These are phyloP conservation scores for Macadamia integrifolia DNA, from an alignment of 164 flowering plant genomes.

Conservation along the genomic window DNA sequence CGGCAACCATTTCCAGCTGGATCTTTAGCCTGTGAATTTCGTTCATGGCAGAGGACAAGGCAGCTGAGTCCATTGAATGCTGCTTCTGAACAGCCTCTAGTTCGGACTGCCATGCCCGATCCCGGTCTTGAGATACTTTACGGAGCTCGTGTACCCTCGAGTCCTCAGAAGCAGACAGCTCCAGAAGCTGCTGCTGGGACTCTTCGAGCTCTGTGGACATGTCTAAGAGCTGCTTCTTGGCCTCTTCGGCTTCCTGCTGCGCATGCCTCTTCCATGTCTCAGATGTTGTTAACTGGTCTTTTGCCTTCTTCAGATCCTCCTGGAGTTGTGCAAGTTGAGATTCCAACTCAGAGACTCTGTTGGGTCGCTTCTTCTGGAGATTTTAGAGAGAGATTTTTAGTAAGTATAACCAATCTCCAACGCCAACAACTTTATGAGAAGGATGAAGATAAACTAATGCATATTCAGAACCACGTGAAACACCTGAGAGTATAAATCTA, in stretches of 20 bases:
- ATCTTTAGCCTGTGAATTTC: constrained; percentile 45
- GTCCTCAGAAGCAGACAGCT: constrained; percentile 32
- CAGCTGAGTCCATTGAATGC: constrained; percentile 32
- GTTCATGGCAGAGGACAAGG: constrained; percentile 42
- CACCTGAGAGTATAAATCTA: too few species aligned
- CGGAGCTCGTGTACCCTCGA: constrained; percentile 47
- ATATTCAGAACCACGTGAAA: too few species aligned
- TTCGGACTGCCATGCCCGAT: constrained; percentile 55
- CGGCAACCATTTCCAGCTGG: constrained; percentile 36
- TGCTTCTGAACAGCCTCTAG: constrained; percentile 56
- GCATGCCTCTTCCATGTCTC: constrained; percentile 47
- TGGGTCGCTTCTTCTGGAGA: constrained; percentile 51
- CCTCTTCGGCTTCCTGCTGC: constrained; percentile 49
- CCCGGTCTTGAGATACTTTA: constrained; percentile 55
- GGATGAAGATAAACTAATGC: too few species aligned
- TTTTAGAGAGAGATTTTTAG: not conserved
- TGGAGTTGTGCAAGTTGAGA: constrained; percentile 45
- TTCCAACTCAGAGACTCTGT: constrained; percentile 49
- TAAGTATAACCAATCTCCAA: too few species aligned
- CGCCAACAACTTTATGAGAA: too few species aligned
- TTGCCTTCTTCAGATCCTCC: constrained; percentile 47
- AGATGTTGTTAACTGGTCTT: constrained; percentile 40
- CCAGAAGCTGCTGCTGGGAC: constrained; percentile 32
- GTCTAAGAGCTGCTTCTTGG: constrained; percentile 35
- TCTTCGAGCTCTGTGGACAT: constrained; percentile 43